Conservation (phyloP, 2,329 filamentous ascomycete genomes). For the Fusarium hostae region DNA sequence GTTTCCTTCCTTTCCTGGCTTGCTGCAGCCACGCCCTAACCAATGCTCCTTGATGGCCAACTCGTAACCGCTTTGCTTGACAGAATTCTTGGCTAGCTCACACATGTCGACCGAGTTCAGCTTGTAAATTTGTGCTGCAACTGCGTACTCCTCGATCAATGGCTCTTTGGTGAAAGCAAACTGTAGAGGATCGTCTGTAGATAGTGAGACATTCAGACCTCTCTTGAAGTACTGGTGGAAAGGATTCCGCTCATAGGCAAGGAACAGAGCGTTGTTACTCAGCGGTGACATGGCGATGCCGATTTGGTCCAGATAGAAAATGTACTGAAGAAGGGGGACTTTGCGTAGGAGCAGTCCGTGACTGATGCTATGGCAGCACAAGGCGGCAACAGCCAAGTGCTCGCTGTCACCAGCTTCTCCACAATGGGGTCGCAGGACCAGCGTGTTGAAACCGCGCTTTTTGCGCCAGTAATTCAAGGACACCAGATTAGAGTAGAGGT, state of each 20-base stretch:
- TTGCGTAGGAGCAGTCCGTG: constrained; percentile 93
- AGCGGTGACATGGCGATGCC: constrained; percentile 99
- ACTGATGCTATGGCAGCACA: constrained; percentile 97
- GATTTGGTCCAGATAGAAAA: constrained; percentile 98
- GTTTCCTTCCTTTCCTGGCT: constrained; percentile 85
- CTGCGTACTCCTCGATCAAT: constrained; percentile 96
- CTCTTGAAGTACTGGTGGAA: constrained; percentile 96
- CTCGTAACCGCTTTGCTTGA: constrained; percentile 95
- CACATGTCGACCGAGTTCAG: constrained; percentile 98
- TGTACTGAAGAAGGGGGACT: constrained; percentile 92
- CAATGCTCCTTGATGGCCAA: constrained; percentile 88
- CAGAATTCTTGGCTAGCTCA: constrained; percentile 94
- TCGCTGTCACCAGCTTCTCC: constrained; percentile 97
- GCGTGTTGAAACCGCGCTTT: constrained; percentile 93
- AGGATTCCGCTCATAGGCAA: constrained; percentile 96
- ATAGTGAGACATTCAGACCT: constrained; percentile 93
- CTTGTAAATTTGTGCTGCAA: constrained; percentile 98
- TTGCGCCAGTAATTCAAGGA: constrained; percentile 94
- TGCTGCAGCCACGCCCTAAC: constrained; percentile 82
- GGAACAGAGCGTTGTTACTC: constrained; percentile 95
- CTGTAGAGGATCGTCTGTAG: constrained; percentile 95
- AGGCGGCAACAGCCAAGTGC: constrained; percentile 88
- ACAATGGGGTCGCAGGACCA: constrained; percentile 91
- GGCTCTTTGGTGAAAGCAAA: constrained; percentile 99
- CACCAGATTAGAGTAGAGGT: constrained; percentile 91